Evolutionary conservation across 805 yeast genomes (phyloP), one percentile per base, ranked within the genome.

Genomic region (Barnettozyma wickerhamii): DNA sequence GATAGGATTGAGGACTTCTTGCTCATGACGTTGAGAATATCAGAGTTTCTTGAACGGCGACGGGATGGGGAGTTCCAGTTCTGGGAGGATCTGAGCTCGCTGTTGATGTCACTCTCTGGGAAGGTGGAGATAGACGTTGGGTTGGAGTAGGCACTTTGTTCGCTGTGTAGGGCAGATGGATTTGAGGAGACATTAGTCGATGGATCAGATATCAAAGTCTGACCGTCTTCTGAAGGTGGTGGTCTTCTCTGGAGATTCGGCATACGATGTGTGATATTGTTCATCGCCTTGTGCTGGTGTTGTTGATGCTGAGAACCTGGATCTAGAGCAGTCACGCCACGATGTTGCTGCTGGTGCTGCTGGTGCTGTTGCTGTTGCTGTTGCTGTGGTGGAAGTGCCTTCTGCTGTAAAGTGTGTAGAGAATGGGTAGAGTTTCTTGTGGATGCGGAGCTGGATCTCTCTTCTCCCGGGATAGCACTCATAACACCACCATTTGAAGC

Each of bases 191-290:
- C 18, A 15, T 36, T 37, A 7, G 48, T 42, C 3, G 60, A 55
- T 17, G 58, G 58, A 32, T 55, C 50, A 3, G 60, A 56, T 6
- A 54, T 49, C 5, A 55, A 51, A 1, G 61, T 57, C 38, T 51
- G 57, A 3, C 57, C 59, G 40, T 55, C 59, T 7, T 53, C 59
- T 3, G 61, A 55, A 10, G 61, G 61, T 37, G 61, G 61, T 45
- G 58, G 51, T 43, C 58, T 47, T 51, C 60, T 52, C 24, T 45
- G 44, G 17, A 48, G 39, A 14, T 32, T 40, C 32, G 29, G 13
- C 12, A 32, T 30, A 24, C 9, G 38, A 35, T 18, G 41, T 19
- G 24, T 45, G 41, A n/a, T 49, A 44, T 42, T n/a, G n/a, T n/a
- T 42, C 29, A 42, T 26, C 1, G 30, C 19, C 19, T 41, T 19